phyloP scores from a whole-genome alignment of 2,329 filamentous ascomycete genomes.

The Mariannaea sp. region DNA sequence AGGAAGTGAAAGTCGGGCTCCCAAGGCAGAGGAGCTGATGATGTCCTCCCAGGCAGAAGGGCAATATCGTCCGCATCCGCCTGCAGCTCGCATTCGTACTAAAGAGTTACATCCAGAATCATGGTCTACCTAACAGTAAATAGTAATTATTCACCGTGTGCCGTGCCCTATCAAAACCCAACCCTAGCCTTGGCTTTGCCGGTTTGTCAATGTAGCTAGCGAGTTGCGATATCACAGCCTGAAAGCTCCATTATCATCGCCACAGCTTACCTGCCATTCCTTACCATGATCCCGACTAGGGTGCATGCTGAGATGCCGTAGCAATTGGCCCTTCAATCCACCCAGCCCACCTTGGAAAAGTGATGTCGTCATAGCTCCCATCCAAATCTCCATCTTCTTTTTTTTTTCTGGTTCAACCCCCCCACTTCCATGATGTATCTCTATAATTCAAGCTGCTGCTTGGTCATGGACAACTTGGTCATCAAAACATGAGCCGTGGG shows the following conservation, averaged over 20 bases:
- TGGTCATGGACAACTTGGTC: no score
- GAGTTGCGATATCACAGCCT: no score
- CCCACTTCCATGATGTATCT: background rate
- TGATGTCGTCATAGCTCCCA: slow-evolving; percentile 16
- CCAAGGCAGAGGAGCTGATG: background rate
- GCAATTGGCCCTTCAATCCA: no score
- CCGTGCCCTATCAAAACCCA: no score
- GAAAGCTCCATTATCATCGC: slow-evolving; percentile 1
- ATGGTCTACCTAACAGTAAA: no score
- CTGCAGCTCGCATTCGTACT: no score
- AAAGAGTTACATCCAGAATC: no score
- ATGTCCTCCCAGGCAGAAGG: slow-evolving; percentile 3
- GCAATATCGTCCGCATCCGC: background rate
- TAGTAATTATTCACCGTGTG: no score
- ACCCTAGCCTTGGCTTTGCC: no score
- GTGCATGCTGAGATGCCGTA: no score
- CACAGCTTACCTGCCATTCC: slow-evolving; percentile 2
- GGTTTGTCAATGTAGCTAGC: no score
- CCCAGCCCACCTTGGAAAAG: slow-evolving; percentile 5
- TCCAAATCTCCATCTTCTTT: background rate
- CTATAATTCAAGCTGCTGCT: background rate
- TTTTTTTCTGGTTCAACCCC: background rate
- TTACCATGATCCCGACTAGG: slow-evolving; percentile 8
- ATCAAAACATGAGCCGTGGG: no score
- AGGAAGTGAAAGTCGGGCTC: slow-evolving; percentile 9